Evolutionary conservation across 345 rosid species (phyloP), one percentile per base, ranked within the genome.

Genomic region (Populus davidiana): DNA sequence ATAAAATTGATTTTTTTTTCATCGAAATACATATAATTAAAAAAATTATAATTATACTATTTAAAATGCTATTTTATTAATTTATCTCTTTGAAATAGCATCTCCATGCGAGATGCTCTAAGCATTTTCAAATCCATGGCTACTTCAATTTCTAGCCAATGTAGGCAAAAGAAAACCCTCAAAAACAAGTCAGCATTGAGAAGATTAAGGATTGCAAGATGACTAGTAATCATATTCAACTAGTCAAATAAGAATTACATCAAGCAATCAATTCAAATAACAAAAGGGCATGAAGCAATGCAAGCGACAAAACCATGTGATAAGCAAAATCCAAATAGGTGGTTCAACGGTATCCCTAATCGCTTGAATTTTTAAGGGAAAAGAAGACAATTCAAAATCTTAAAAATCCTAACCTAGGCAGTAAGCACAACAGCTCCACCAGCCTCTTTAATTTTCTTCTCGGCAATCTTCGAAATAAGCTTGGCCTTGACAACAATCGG

Each of bases 361-460:
- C 62, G 9, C 27, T 56, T 56, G 13, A 56, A 56, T 56, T 56
- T 56, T 9, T 56, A 9, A 56, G 25, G 23, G 20, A 56, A 56
- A 21, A n/a, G 4, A 56, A 23, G 62, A n/a, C 62, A 56, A 4
- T 21, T 8, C 13, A 56, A 56, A 56, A 56, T 56, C 59, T 52
- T 20, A 20, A 52, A 50, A 52, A 33, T 25, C 70, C 36, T 47
- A 44, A 69, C 71, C 67, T 75, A 76, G 8, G 78, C 81, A 67
- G 81, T 81, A n/a, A 81, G 84, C 47, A 78, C 52, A 17, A 81
- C 81, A 21, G 81, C 84, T 2, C 84, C 84, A 33, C 81, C 84
- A 21, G 70, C 72, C 72, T 78, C 84, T 72, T 81, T 81, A 47
- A 81, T 81, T 71, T 81, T 80, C 83, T 80, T 80, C 71, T 80